phyloP scores from a whole-genome alignment of 2,329 filamentous ascomycete species.

The Verticillium dahliae region DNA sequence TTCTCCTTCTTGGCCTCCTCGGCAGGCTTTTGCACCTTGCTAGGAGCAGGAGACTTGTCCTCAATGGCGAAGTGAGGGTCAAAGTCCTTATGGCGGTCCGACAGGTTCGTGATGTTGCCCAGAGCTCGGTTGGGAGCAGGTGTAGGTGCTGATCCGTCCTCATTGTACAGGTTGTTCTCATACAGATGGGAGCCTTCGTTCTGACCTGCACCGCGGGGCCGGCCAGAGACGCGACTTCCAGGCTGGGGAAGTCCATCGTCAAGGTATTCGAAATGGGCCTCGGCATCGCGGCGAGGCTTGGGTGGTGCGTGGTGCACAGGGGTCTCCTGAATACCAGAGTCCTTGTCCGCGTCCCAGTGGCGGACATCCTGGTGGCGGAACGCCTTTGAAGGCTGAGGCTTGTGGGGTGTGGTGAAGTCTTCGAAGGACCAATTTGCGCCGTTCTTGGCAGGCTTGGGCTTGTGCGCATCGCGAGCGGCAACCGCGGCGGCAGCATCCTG shows the following conservation, averaged over 20 bases:
- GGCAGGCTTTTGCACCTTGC: slow-evolving; percentile 41
- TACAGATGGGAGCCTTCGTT: slow-evolving; percentile 70
- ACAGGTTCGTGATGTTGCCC: slow-evolving; percentile 64
- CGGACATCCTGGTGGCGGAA: slow-evolving; percentile 62
- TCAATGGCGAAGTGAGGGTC: slow-evolving; percentile 70
- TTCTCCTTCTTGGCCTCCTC: slow-evolving; percentile 19
- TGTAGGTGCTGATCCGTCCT: slow-evolving; percentile 37
- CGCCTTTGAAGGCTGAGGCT: slow-evolving; percentile 54
- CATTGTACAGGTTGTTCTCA: slow-evolving; percentile 66
- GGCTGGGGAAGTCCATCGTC: slow-evolving; percentile 62
- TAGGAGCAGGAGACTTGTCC: slow-evolving; percentile 53
- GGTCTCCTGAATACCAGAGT: slow-evolving; percentile 40
- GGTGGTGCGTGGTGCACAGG: slow-evolving; percentile 48
- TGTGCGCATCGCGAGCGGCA: slow-evolving; percentile 26
- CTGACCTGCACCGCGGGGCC: slow-evolving; percentile 48
- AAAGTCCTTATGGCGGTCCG: slow-evolving; percentile 70
- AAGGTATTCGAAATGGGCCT: slow-evolving; percentile 76
- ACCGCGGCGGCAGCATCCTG: slow-evolving; percentile 38
- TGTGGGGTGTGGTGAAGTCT: slow-evolving; percentile 79
- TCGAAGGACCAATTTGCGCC: slow-evolving; percentile 79
- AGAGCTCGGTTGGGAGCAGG: slow-evolving; percentile 40
- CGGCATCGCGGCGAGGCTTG: slow-evolving; percentile 68
- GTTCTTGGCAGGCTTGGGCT: slow-evolving; percentile 52
- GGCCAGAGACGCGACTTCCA: slow-evolving; percentile 35
- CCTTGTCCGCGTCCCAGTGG: slow-evolving; percentile 71